Evolutionary conservation across 495 filamentous ascomycete species (phyloP).

Genomic region (Penicillium manginii): DNA sequence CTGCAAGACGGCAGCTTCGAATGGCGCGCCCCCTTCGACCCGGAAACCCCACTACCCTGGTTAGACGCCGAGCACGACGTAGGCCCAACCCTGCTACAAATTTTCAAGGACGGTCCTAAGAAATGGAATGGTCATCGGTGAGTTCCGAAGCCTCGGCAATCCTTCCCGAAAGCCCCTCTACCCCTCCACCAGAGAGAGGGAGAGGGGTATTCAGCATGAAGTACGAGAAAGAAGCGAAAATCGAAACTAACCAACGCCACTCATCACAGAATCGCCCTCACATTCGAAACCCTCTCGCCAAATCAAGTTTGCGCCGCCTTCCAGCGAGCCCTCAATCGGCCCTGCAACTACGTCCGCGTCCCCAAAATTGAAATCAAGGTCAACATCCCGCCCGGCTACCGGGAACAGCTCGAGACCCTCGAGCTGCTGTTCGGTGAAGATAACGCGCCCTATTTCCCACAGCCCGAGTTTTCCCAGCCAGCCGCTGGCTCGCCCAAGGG

Average conservation of each 20-base stretch:
- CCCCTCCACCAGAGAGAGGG: neutral
- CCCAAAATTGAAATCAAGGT: conserved; percentile 80
- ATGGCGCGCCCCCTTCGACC: conserved; percentile 94
- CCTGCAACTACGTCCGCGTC: conserved; percentile 73
- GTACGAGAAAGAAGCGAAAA: neutral
- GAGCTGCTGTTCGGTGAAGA: conserved; percentile 63
- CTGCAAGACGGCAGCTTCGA: conserved; percentile 81
- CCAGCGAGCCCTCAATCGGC: conserved; percentile 72
- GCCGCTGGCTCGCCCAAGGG: conserved; percentile 51
- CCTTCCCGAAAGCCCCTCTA: conserved; percentile 1
- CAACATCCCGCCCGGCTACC: conserved; percentile 85
- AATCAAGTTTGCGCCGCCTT: conserved; percentile 80
- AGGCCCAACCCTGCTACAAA: conserved; percentile 89
- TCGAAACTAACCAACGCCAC: neutral
- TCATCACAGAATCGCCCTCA: conserved; percentile 74
- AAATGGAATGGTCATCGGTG: conserved; percentile 85
- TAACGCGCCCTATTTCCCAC: conserved; percentile 68
- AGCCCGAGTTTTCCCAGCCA: conserved; percentile 51
- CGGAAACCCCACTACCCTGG: conserved; percentile 88
- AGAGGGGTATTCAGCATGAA: neutral
- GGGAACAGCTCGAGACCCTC: conserved; percentile 79
- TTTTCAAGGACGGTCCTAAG: conserved; percentile 88
- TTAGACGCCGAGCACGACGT: conserved; percentile 97
- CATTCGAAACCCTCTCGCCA: conserved; percentile 89
- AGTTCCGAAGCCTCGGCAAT: conserved; percentile 23